Evolutionary conservation across 345 rosid genomes (phyloP).

Genomic region (Leavenworthia alabamica): DNA sequence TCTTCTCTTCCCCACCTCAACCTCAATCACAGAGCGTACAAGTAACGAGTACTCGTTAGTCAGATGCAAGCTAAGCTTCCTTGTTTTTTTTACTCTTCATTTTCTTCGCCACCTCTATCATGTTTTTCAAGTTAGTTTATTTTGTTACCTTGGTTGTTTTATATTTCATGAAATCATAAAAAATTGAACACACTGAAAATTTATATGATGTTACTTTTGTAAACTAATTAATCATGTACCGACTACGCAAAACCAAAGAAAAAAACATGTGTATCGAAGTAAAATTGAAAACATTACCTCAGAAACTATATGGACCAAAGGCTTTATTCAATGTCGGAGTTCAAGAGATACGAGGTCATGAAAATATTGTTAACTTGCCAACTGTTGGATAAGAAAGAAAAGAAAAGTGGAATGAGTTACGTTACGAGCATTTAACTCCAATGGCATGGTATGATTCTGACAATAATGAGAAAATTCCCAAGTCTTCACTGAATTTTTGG

Average conservation of each 20-base stretch:
- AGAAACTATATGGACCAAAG: not conserved
- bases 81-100: not conserved
- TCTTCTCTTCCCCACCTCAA: constrained; percentile 19
- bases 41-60: not conserved
- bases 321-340: not conserved
- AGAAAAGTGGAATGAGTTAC: constrained; percentile 10
- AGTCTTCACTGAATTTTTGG: not conserved
- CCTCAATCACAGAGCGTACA: not conserved
- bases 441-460: not conserved
- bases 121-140: not conserved
- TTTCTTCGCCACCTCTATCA: not conserved
- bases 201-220: not conserved
- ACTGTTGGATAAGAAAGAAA: constrained; percentile 20
- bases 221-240: not conserved
- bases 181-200: not conserved
- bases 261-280: not conserved
- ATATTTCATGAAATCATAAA: not conserved
- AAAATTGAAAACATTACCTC: not conserved
- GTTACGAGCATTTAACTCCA: not conserved
- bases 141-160: not conserved
- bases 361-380: not conserved
- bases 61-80: constrained; percentile 12
- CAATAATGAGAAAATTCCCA: constrained; percentile 2
- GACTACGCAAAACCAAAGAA: not conserved
- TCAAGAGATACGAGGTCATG: not conserved